These are phyloP conservation scores for Aspergillus nidulans DNA, from an alignment of 495 filamentous ascomycete species.

Conservation along the genomic window DNA sequence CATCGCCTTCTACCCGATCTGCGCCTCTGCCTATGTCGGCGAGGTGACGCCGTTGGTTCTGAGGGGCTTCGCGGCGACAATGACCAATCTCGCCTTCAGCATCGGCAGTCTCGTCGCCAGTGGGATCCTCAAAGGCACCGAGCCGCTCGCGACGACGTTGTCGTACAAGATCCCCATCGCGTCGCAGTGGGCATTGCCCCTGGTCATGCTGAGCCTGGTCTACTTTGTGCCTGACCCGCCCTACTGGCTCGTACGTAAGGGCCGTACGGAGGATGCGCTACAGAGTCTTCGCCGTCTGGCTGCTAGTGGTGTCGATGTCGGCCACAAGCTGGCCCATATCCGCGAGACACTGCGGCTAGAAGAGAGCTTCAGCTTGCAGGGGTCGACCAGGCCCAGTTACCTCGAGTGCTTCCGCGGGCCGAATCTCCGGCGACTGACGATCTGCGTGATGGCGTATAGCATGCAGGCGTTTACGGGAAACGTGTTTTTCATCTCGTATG, in stretches of 20 bases:
- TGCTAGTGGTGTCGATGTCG: conserved; percentile 13
- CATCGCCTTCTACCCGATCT: conserved; percentile 34
- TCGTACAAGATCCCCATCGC: conserved; percentile 36
- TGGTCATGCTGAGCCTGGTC: conserved; percentile 31
- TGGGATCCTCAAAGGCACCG: conserved; percentile 35
- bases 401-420: conserved; percentile 44
- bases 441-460: conserved; percentile 46
- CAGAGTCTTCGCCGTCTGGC: conserved; percentile 33
- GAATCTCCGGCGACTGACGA: conserved; percentile 41
- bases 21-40: conserved; percentile 32
- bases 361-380: conserved; percentile 36
- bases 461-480: conserved; percentile 41
- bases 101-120: conserved; percentile 38
- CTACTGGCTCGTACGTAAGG: conserved; percentile 45
- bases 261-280: conserved; percentile 36
- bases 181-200: conserved; percentile 32
- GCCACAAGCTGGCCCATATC: conserved; percentile 27
- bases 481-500: conserved; percentile 29
- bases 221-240: conserved; percentile 48
- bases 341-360: conserved; percentile 35
- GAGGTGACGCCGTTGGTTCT: conserved; percentile 38
- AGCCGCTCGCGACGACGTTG: conserved; percentile 23
- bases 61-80: conserved; percentile 35
- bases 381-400: conserved; percentile 32
- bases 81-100: conserved; percentile 37